Conservation (phyloP, 768 basidiomycete species). For the Kwoniella newhampshirensis region DNA sequence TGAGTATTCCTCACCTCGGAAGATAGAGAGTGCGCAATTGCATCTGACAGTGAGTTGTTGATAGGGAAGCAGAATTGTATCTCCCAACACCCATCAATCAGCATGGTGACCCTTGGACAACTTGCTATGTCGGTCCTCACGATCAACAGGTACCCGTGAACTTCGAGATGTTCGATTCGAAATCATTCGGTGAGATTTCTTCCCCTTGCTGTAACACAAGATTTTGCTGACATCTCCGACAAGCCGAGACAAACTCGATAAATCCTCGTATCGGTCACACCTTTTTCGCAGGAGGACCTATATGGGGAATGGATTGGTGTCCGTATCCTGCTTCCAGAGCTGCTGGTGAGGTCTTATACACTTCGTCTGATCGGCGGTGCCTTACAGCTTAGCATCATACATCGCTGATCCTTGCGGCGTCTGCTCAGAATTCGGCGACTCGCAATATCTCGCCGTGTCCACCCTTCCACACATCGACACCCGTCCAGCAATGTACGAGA, state of each 20-base stretch:
- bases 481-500: slow-evolving; percentile 67
- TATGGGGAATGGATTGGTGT: slow-evolving; percentile 94
- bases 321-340: slow-evolving; percentile 61
- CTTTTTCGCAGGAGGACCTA: slow-evolving; percentile 82
- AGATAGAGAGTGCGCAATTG: neutral
- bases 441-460: slow-evolving; percentile 81
- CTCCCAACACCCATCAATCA: slow-evolving; percentile 27
- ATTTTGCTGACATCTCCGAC: neutral
- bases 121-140: slow-evolving; percentile 36
- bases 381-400: neutral
- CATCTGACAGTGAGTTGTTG: neutral
- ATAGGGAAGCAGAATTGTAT: slow-evolving; percentile 27
- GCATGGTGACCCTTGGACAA: slow-evolving; percentile 23
- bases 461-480: slow-evolving; percentile 68
- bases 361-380: neutral
- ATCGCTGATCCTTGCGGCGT: neutral
- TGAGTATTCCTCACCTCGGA: slow-evolving; percentile 18
- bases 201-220: neutral
- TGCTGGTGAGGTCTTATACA: slow-evolving; percentile 21
- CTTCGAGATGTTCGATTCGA: slow-evolving; percentile 28
- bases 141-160: slow-evolving; percentile 22
- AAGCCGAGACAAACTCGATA: slow-evolving; percentile 18
- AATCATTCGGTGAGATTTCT: slow-evolving; percentile 18
- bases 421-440: slow-evolving; percentile 53
- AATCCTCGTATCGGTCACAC: slow-evolving; percentile 49